Conservation (phyloP, 2,329 filamentous ascomycete species). For the Aureobasidium subglaciale region DNA sequence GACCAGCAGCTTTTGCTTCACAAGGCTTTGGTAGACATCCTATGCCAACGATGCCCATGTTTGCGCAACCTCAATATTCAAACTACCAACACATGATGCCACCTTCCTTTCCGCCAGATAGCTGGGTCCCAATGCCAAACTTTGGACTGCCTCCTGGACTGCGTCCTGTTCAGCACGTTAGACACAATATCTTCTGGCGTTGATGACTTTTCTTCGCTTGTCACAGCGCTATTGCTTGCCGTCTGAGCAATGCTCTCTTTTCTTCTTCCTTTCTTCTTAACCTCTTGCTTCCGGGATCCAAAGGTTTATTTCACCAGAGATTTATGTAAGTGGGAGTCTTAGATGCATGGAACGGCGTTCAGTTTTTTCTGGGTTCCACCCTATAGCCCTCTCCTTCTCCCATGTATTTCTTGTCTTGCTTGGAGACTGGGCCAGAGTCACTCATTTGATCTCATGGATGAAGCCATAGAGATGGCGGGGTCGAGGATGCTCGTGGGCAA, state of each 20-base stretch:
- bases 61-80: background rate
- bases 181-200: background rate
- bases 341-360: background rate
- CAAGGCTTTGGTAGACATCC: background rate
- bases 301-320: slow-evolving; percentile 7
- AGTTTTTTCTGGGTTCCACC: background rate
- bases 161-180: background rate
- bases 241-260: background rate
- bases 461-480: background rate
- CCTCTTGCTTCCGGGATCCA: background rate
- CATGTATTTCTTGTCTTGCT: background rate
- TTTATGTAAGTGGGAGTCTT: slow-evolving; percentile 2
- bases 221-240: background rate
- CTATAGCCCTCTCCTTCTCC: background rate
- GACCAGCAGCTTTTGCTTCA: background rate
- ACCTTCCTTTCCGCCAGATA: background rate
- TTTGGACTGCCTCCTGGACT: background rate
- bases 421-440: background rate
- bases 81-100: background rate
- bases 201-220: background rate
- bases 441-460: background rate
- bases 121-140: background rate
- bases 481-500: background rate
- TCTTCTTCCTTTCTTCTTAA: background rate
- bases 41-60: background rate